Evolutionary conservation across 2,329 filamentous ascomycete species (phyloP).

Genomic region (Fusarium sp.): DNA sequence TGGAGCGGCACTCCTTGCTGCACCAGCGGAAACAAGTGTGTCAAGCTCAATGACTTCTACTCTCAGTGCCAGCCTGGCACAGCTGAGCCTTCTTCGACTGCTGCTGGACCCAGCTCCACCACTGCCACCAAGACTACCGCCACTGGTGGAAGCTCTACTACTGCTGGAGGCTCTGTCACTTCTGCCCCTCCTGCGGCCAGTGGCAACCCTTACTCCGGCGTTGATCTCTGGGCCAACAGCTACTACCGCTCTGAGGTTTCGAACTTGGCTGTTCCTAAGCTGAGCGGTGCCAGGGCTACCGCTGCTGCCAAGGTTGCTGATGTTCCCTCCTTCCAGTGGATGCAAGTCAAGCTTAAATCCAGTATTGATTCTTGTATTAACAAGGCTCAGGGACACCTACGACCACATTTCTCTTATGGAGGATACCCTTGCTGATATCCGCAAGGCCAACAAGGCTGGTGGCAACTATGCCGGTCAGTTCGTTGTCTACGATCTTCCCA

Average conservation of each 20-base stretch:
- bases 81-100: constrained; percentile 18
- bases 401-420: constrained; percentile 59
- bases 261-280: constrained; percentile 67
- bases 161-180: constrained; percentile 29
- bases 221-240: constrained; percentile 62
- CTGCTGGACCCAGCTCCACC: constrained; percentile 23
- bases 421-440: constrained; percentile 56
- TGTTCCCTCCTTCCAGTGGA: constrained; percentile 63
- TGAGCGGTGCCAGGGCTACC: constrained; percentile 64
- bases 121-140: constrained; percentile 10
- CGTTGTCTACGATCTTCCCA: constrained; percentile 67
- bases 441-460: constrained; percentile 48
- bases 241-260: constrained; percentile 66
- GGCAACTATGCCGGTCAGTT: constrained; percentile 58
- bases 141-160: constrained; percentile 10
- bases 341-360: constrained; percentile 46
- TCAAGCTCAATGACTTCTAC: constrained; percentile 40
- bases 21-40: constrained; percentile 34
- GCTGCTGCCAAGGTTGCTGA: constrained; percentile 61
- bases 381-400: constrained; percentile 55
- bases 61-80: constrained; percentile 35
- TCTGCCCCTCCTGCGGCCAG: constrained; percentile 42
- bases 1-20: constrained; percentile 58
- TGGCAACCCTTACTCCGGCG: constrained; percentile 65
- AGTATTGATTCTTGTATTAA: not conserved